These are phyloP conservation scores for Sugiyamaella americana DNA, from an alignment of 805 yeast species.

Conservation along the genomic window DNA sequence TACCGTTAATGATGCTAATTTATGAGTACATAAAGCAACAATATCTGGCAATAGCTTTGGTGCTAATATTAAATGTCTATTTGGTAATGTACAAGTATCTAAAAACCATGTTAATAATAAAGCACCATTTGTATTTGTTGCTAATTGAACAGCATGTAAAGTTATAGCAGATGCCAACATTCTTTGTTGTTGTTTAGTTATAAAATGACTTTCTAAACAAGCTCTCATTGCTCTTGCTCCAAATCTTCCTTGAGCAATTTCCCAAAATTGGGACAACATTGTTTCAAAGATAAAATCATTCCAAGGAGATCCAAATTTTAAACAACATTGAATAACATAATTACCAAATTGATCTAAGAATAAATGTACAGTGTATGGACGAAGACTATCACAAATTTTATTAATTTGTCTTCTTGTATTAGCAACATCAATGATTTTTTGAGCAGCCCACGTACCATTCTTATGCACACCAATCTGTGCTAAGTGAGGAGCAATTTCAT, in stretches of 20 bases:
- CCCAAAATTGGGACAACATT: constrained; percentile 68
- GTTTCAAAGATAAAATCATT: constrained; percentile 85
- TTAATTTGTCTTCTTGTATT: constrained; percentile 55
- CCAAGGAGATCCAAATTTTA: constrained; percentile 83
- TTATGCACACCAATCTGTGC: constrained; percentile 94
- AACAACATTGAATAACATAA: constrained; percentile 90
- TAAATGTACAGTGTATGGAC: constrained; percentile 75
- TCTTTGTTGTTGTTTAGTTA: constrained; percentile 60
- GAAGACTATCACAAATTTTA: constrained; percentile 61
- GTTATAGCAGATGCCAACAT: constrained; percentile 74
- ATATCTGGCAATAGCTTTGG: constrained; percentile 57
- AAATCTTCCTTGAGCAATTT: constrained; percentile 79
- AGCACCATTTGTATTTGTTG: constrained; percentile 81
- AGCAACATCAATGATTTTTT: constrained; percentile 80
- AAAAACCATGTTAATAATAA: constrained; percentile 88
- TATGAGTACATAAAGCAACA: constrained; percentile 64
- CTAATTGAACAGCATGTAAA: constrained; percentile 69
- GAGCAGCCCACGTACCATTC: constrained; percentile 99
- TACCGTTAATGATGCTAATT: constrained; percentile 76
- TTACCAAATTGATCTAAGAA: constrained; percentile 96
- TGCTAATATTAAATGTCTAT: constrained; percentile 61
- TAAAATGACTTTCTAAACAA: constrained; percentile 73
- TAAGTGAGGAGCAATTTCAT: constrained; percentile 67
- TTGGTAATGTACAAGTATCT: constrained; percentile 68
- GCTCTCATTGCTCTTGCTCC: constrained; percentile 96